Percentiles rank a stretch among this genome's conserved stretches.
These are phyloP conservation scores for Colletotrichum sansevieriae DNA, from an alignment of 2,329 filamentous ascomycete species.

Conservation along the genomic window DNA sequence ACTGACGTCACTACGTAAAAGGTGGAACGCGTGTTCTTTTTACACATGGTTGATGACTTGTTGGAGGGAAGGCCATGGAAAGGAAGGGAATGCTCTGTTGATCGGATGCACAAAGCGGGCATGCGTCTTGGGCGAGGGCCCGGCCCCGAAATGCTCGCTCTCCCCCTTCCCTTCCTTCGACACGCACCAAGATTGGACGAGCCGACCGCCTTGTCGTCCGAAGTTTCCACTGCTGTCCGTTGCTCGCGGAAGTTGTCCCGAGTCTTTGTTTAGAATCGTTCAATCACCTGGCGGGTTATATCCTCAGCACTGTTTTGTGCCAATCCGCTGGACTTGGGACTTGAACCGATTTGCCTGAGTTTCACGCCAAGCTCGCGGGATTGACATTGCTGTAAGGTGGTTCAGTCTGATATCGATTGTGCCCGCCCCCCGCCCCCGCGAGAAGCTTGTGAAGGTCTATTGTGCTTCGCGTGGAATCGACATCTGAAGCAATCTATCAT, in stretches of 20 bases:
- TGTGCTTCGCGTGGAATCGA: not conserved
- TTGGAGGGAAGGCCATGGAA: constrained; percentile 8
- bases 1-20: constrained; percentile 28
- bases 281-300: too few relatives aligned
- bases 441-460: not conserved
- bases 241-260: constrained; percentile 1
- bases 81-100: not conserved
- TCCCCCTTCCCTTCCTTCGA: not conserved
- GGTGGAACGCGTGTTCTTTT: not conserved
- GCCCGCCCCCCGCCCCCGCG: too few relatives aligned
- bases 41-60: constrained; percentile 11
- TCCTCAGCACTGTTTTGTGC: not conserved
- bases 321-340: not conserved
- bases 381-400: not conserved
- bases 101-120: not conserved
- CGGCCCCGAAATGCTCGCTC: constrained; percentile 17
- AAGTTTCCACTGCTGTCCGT: constrained; percentile 14
- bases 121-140: constrained; percentile 9
- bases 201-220: constrained; percentile 29
- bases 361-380: constrained; percentile 23
- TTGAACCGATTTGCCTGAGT: constrained; percentile 26
- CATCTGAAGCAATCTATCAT: constrained; percentile 18
- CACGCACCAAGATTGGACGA: constrained; percentile 38
- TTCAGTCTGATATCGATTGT: not conserved
- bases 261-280: not conserved